Evolutionary conservation across 371 early-diverging fungal species (phyloP), one percentile per base, ranked within the genome.

Genomic region (Mucor indicus): DNA sequence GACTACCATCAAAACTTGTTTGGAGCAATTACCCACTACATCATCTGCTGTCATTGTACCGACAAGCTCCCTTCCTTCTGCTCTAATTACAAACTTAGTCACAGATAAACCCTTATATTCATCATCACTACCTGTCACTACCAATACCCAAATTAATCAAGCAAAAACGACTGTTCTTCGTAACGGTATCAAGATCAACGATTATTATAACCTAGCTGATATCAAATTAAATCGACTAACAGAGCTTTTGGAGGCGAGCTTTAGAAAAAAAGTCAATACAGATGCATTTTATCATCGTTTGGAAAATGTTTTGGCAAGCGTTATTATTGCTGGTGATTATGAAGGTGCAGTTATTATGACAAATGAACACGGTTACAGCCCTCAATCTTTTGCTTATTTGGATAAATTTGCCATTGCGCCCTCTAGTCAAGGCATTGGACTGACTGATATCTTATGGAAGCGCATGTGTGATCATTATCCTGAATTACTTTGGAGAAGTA

Each of bases 361-460:
- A 20, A 48, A 60, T 6, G 69, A 64, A 25, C 51, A 31, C 21
- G 23, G 31, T 12, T 20, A 36, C 5, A 29, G 30, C 12, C 23
- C 58, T 32, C 44, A 54, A 2, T 53, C 43, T 12, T 53, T 57
- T 38, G 57, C 55, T 23, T 96, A 96, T 53, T 64, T 96, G 17
- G 97, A 96, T 71, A 96, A 96, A 61, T 94, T 95, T 71, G 91
- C 92, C 1, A 91, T 95, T 16, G 80, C 82, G 0, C 96, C 96
- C 2, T 76, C 77, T 11, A 83, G 79, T 35, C 95, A 95, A 65
- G 97, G 97, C 8, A 87, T 90, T 27, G 97, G 97, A 0, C 80
- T 93, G 23, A 95, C 95, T 0, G 97, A 96, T 62, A 90, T 94
- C 11, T 53, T 96, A 42, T 96, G 97, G 97, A 79, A 82, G 24